Percentiles rank a stretch among this genome's conserved stretches.
Conservation (phyloP, 306 rosid genomes). For the Lagenaria siceraria region DNA sequence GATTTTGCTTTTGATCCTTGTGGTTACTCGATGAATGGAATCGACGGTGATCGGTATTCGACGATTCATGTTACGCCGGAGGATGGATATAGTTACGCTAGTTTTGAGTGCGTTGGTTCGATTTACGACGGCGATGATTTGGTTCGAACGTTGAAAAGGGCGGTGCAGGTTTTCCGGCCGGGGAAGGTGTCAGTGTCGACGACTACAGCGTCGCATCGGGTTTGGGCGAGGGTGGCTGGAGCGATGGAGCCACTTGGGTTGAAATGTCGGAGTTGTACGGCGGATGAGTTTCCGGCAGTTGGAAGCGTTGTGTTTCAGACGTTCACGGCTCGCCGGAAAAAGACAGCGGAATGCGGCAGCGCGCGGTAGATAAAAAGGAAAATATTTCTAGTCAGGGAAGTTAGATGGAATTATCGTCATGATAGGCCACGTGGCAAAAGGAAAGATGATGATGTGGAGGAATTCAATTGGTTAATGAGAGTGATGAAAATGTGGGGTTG, state of each 20-base stretch:
- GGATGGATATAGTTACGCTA: constrained; percentile 90
- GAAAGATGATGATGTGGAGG: constrained; percentile 3
- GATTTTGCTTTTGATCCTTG: constrained; percentile 90
- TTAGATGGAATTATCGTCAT: background rate
- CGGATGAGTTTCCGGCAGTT: constrained; percentile 64
- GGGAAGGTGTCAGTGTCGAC: constrained; percentile 72
- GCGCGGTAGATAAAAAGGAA: background rate
- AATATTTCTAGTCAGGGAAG: background rate
- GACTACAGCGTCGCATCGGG: constrained; percentile 26
- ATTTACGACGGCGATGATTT: constrained; percentile 26
- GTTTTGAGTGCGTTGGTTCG: constrained; percentile 69
- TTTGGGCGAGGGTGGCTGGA: constrained; percentile 41
- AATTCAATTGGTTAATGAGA: constrained; percentile 6
- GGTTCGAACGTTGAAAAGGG: constrained; percentile 47
- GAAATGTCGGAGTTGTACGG: constrained; percentile 67
- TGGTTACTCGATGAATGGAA: constrained; percentile 88
- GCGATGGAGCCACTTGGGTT: constrained; percentile 67
- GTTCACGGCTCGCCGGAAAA: constrained; percentile 54
- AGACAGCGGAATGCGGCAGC: constrained; percentile 8
- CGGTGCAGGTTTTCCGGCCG: constrained; percentile 78
- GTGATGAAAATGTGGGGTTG: constrained; percentile 12
- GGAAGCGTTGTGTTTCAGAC: constrained; percentile 69
- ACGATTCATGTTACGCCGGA: constrained; percentile 97
- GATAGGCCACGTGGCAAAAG: background rate
- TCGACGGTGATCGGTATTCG: constrained; percentile 72